Base-by-base conservation (phyloP, 2,329 filamentous ascomycete species). In the Cladosporium sphaerospermum region DNA sequence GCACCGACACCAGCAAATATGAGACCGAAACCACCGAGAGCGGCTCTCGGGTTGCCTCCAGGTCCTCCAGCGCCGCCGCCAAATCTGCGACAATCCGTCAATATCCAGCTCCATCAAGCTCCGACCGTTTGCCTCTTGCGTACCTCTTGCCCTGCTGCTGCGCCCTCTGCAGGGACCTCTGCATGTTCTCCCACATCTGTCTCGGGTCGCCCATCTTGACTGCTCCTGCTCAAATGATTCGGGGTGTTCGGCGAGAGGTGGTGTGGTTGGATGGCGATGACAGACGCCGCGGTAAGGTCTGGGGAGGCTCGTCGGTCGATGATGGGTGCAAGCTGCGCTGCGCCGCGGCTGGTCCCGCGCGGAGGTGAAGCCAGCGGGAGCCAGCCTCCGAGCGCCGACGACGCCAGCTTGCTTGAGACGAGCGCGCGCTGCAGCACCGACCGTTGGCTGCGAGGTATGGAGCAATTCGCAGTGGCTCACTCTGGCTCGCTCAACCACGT, bases 121-220 rank as follows among this genome's bases (percentile, higher is more conserved):
- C n/a, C 14, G 34, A 43, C 40, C 11, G 18, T 51, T 51, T 50
- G 40, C 48, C 40, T 51, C 48, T 28, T 36, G 31, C 48, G 40
- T 44, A 51, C 67, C 59, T 71, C 53, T 71, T 70, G 62, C 77
- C 73, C 60, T 77, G 75, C 65, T 79, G 64, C 62, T 72, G 69
- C 51, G 69, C 68, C 46, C 63, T 65, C 50, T 71, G 75, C 61
- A 85, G 75, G 57, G 81, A 79, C 64, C 77, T 77, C 71, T 85
- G 82, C 61, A 88, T 73, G 64, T 78, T 78, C 69, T 78, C 76
- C 79, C 82, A 86, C 62, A 82, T 78, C 69, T 88, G 82, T 67
- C 80, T 78, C 49, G 84, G 83, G 67, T 84, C 82, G 60, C 61
- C 62, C 66, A 68, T 69, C 42, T 58, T 64, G 56, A 23, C 31